Conservation (phyloP, 2,329 filamentous ascomycete species). For the Cladosporium sp. region DNA sequence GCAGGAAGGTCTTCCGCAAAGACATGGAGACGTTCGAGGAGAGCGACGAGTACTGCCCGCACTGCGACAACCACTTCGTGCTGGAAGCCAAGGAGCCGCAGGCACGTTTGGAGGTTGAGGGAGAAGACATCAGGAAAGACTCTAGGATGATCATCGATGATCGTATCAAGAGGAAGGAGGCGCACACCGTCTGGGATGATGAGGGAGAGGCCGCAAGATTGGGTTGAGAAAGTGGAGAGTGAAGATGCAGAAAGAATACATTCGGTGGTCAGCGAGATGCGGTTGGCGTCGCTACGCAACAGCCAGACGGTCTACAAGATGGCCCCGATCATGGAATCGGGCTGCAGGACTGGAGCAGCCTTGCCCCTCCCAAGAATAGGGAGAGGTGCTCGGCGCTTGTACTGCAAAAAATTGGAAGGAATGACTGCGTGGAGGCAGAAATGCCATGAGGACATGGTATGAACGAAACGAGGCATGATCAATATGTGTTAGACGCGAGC, state of each 20-base stretch:
- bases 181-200: slow-evolving; percentile 35
- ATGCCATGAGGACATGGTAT: neutral
- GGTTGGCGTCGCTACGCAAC: neutral
- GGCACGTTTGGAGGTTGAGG: slow-evolving; percentile 80
- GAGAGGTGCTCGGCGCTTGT: neutral
- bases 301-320: neutral
- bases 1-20: slow-evolving; percentile 96
- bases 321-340: neutral
- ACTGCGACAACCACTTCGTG: slow-evolving; percentile 98
- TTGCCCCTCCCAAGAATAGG: neutral
- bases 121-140: slow-evolving; percentile 84
- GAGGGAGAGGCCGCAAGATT: slow-evolving; percentile 36
- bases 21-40: slow-evolving; percentile 91
- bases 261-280: neutral
- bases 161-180: slow-evolving; percentile 55
- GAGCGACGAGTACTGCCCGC: slow-evolving; percentile 96
- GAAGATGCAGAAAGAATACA: neutral
- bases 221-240: slow-evolving; percentile 27
- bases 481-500: slow-evolving; percentile 1
- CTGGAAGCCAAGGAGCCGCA: slow-evolving; percentile 85
- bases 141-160: slow-evolving; percentile 90
- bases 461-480: slow-evolving; percentile 1
- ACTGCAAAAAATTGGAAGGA: slow-evolving; percentile 16
- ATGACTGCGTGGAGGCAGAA: slow-evolving; percentile 16
- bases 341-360: neutral